phyloP scores from a whole-genome alignment of 768 basidiomycete species.

The Floccularia luteovirens region DNA sequence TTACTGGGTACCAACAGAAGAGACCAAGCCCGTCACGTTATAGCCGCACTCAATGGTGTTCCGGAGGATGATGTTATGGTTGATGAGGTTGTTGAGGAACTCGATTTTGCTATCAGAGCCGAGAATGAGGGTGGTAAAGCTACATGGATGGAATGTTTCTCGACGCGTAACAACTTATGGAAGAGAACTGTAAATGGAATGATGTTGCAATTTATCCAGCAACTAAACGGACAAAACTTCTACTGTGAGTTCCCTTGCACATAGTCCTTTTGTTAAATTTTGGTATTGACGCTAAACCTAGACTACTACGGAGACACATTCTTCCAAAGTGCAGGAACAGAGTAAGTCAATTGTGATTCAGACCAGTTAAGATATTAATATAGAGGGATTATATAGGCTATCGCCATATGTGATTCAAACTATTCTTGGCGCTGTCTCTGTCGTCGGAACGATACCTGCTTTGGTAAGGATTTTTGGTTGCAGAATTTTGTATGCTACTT shows the following conservation, averaged over 20 bases:
- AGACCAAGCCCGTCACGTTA: slow-evolving; percentile 51
- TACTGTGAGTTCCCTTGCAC: slow-evolving; percentile 41
- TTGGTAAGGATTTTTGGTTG: slow-evolving; percentile 26
- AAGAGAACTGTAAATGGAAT: slow-evolving; percentile 74
- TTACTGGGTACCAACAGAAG: slow-evolving; percentile 50
- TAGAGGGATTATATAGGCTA: slow-evolving; percentile 24
- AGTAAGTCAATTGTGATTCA: slow-evolving; percentile 23
- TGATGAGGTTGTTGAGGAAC: slow-evolving; percentile 51
- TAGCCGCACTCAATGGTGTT: slow-evolving; percentile 62
- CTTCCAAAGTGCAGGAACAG: slow-evolving; percentile 67
- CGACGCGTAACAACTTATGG: slow-evolving; percentile 57
- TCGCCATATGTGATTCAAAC: slow-evolving; percentile 69
- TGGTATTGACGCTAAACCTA: slow-evolving; percentile 12
- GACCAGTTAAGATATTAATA: neutral
- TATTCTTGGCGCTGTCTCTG: slow-evolving; percentile 69
- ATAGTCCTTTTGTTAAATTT: neutral
- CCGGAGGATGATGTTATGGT: slow-evolving; percentile 51
- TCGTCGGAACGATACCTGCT: slow-evolving; percentile 66
- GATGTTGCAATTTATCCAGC: slow-evolving; percentile 79
- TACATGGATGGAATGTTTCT: slow-evolving; percentile 76
- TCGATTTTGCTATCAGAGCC: slow-evolving; percentile 54
- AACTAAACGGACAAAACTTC: slow-evolving; percentile 77
- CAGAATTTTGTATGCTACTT: neutral
- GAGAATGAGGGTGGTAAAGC: slow-evolving; percentile 81
- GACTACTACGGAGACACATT: slow-evolving; percentile 79